Evolutionary conservation across 148 eudicot genomes (phyloP).

Genomic region (Beta vulgaris): DNA sequence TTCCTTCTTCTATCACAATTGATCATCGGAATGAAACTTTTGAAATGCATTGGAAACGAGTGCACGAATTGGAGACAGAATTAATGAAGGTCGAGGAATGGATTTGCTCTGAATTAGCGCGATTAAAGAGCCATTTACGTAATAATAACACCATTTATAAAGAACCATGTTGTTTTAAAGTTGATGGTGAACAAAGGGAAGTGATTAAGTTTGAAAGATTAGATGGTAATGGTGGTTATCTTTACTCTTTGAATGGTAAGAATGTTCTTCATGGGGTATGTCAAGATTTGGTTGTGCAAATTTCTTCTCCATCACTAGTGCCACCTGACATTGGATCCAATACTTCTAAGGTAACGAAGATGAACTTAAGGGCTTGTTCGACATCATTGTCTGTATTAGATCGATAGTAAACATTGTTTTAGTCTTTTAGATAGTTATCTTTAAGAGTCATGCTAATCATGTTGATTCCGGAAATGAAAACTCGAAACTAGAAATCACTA

Average conservation of each 20-base stretch:
- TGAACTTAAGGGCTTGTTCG: not conserved
- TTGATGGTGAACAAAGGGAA: not conserved
- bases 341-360: conserved; percentile 20
- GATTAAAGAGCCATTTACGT: conserved; percentile 22
- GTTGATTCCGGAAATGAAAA: not conserved
- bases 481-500: not conserved
- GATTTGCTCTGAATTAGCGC: conserved; percentile 20
- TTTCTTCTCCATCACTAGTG: conserved; percentile 27
- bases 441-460: not conserved
- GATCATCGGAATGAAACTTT: not conserved
- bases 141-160: not conserved
- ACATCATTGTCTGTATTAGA: not conserved
- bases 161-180: not conserved
- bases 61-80: conserved; percentile 24
- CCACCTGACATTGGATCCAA: conserved; percentile 22
- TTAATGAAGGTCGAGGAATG: conserved; percentile 27
- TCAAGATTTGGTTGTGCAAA: conserved; percentile 19
- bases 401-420: too few species aligned
- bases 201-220: conserved; percentile 23
- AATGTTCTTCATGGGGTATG: conserved; percentile 3
- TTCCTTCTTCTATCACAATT: not conserved
- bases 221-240: conserved; percentile 15
- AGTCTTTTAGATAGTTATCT: too few species aligned
- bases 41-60: conserved; percentile 12
- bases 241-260: conserved; percentile 14